Evolutionary conservation across 2,329 filamentous ascomycete species (phyloP), one percentile per base, ranked within the genome.

Genomic region (Cladosporium cucumerinum): DNA sequence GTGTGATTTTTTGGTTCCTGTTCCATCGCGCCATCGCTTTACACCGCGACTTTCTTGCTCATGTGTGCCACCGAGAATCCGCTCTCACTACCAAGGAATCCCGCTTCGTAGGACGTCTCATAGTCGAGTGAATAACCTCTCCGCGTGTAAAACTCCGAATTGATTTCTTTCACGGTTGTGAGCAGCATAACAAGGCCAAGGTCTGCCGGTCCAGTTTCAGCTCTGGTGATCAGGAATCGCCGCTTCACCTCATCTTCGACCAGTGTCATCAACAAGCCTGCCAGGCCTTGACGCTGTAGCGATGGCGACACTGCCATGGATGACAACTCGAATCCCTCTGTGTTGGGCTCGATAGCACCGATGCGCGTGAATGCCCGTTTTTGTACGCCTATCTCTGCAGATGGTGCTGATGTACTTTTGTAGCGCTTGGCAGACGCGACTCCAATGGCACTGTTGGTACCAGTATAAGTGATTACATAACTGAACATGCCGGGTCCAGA

Each of bases 31-130:
- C 48, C 48, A 18, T 16, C 39, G 8, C 30, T 39, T 39, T 21
- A 59, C 26, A 59, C 7, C 5, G 43, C 49, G 5, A 66, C 46
- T 26, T 34, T 36, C 61, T 67, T 69, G n/a, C 36, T 57, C 66
- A 70, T 68, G 61, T 70, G 69, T n/a, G 60, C 63, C 11, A 70
- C 68, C 10, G 43, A 36, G 39, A 70, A 69, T 30, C 69, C 67
- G 6, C 6, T 66, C 59, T 48, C 34, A 61, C 66, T 69, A 16
- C 65, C 69, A 57, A 67, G 23, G 12, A 51, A 64, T 11, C 68
- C 69, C n/a, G 49, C 34, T 25, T 32, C 63, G 59, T 67, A 57
- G n/a, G n/a, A 32, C 23, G 60, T 69, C 63, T 69, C 68, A 43
- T 69, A 70, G 26, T 69, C 69, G 3, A 26, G 7, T 28, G 10